Percentiles rank a stretch among this genome's conserved stretches.
Conservation (phyloP, 768 basidiomycete species). For the Trichaptum fuscoviolaceum region DNA sequence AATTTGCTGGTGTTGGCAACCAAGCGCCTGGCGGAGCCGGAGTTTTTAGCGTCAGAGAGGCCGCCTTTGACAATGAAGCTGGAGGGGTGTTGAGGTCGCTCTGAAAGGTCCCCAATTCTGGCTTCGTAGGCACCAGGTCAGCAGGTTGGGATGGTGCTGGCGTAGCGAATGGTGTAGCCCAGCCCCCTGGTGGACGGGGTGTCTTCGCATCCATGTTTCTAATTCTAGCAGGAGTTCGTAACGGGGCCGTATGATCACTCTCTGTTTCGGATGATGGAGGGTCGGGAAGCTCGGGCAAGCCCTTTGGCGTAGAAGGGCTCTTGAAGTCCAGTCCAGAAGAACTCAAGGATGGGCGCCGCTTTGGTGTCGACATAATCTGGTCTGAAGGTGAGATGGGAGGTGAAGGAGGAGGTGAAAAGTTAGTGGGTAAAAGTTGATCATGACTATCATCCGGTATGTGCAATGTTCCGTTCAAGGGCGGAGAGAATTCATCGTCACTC, state of each 20-base stretch:
- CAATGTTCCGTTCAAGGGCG: slow-evolving; percentile 5
- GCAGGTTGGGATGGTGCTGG: slow-evolving; percentile 15
- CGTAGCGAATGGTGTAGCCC: slow-evolving; percentile 29
- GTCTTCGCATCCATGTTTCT: slow-evolving; percentile 28
- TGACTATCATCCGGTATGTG: background rate
- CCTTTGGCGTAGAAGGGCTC: slow-evolving; percentile 59
- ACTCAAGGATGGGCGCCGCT: slow-evolving; percentile 35
- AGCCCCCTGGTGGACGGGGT: slow-evolving; percentile 42
- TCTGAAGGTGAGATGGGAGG: slow-evolving; percentile 20
- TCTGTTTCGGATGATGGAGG: slow-evolving; percentile 50
- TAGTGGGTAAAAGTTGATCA: slow-evolving; percentile 3
- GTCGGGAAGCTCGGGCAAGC: slow-evolving; percentile 60
- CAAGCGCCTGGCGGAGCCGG: slow-evolving; percentile 70
- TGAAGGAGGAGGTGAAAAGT: slow-evolving; percentile 26
- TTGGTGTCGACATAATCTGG: slow-evolving; percentile 41
- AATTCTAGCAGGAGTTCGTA: slow-evolving; percentile 13
- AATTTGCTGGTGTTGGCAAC: slow-evolving; percentile 48
- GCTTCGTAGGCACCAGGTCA: background rate
- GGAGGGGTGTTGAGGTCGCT: slow-evolving; percentile 42
- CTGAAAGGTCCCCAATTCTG: slow-evolving; percentile 12
- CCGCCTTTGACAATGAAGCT: slow-evolving; percentile 43
- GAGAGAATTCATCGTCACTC: slow-evolving; percentile 11
- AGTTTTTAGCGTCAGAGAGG: slow-evolving; percentile 44
- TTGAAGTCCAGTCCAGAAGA: slow-evolving; percentile 44
- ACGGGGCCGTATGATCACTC: slow-evolving; percentile 21